Percentiles rank a stretch among this genome's conserved stretches.
phyloP scores from a whole-genome alignment of 179 eudicot species.

The Corrigiola litoralis region DNA sequence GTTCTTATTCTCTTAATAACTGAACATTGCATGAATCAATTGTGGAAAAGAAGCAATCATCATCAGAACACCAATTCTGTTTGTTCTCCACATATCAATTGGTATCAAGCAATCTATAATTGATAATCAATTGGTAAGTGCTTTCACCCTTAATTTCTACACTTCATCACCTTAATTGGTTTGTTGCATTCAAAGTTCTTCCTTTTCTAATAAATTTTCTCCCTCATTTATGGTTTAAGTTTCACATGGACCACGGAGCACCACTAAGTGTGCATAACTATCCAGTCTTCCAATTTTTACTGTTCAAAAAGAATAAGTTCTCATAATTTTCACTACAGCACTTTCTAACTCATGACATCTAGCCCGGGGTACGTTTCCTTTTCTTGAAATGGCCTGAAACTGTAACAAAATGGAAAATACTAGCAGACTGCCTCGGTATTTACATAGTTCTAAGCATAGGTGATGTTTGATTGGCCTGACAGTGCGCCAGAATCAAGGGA shows the following conservation, averaged over 20 bases:
- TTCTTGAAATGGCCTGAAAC: neutral
- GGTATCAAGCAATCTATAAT: neutral
- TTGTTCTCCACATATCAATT: conserved; percentile 9
- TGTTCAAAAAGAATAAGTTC: too few relatives aligned
- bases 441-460: neutral
- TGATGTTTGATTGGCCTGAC: conserved; percentile 10
- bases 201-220: too few relatives aligned
- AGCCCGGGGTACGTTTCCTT: neutral
- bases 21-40: neutral
- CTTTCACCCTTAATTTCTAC: conserved; percentile 6
- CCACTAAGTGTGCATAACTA: too few relatives aligned
- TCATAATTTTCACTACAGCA: too few relatives aligned
- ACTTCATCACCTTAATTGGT: conserved; percentile 8
- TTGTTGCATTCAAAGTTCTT: neutral
- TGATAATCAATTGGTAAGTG: too few relatives aligned
- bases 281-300: too few relatives aligned
- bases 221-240: too few relatives aligned
- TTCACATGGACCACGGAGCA: too few relatives aligned
- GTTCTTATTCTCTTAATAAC: conserved; percentile 11
- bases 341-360: too few relatives aligned
- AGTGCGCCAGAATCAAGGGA: neutral
- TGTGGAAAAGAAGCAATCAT: neutral
- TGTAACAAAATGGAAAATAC: too few relatives aligned
- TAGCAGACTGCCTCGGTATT: too few relatives aligned
- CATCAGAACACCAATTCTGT: conserved; percentile 17